A percentile compares a stretch with the other conserved stretches of the same genome.
Conservation (phyloP, 306 rosid genomes). For the Lathyrus sativus region DNA sequence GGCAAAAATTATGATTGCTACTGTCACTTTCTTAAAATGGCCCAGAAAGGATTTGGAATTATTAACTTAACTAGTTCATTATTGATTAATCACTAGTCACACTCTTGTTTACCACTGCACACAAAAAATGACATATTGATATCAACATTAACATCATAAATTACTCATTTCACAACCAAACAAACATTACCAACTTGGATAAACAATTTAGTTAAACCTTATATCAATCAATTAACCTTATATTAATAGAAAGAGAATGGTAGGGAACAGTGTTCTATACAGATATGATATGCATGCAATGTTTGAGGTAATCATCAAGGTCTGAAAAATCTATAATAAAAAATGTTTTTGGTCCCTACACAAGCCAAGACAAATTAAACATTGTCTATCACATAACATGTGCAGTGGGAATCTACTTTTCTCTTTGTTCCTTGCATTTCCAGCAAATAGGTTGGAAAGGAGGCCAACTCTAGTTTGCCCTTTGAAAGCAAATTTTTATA, state of each 20-base stretch:
- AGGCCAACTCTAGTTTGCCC: constrained; percentile 54
- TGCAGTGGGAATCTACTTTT: constrained; percentile 74
- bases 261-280: constrained; percentile 37
- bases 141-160: constrained; percentile 4
- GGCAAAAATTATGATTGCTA: constrained; percentile 7
- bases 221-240: constrained; percentile 2
- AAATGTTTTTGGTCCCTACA: constrained; percentile 42
- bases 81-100: constrained; percentile 18
- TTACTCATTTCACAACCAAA: constrained; percentile 27
- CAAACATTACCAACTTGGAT: not conserved
- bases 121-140: constrained; percentile 5
- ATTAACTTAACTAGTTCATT: constrained; percentile 3
- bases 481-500: constrained; percentile 34
- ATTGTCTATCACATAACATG: constrained; percentile 59
- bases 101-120: not conserved
- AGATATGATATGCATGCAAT: constrained; percentile 35
- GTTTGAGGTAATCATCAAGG: constrained; percentile 52
- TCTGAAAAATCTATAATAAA: constrained; percentile 33
- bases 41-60: not conserved
- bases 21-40: constrained; percentile 27
- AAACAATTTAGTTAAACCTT: constrained; percentile 5
- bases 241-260: constrained; percentile 13
- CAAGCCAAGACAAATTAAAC: constrained; percentile 67
- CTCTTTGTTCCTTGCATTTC: constrained; percentile 69
- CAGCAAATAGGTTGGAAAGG: constrained; percentile 73